Evolutionary conservation across 345 rosid genomes (phyloP).

Genomic region (Salix udensis): DNA sequence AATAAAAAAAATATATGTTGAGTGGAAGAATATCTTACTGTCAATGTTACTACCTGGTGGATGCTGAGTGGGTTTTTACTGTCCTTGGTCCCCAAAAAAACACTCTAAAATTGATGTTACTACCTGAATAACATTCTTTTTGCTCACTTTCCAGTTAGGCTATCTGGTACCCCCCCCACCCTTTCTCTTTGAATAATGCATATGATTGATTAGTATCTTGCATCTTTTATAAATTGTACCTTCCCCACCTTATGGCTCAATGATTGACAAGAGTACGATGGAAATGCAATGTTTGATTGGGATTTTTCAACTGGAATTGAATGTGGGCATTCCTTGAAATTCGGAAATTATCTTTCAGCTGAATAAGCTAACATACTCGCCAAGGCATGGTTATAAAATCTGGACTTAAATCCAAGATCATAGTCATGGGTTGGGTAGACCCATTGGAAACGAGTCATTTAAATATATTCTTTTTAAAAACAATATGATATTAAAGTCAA

Average conservation of each 20-base stretch:
- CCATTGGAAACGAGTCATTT: no score
- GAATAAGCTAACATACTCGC: no score
- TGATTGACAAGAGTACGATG: not conserved
- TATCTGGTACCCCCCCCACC: not conserved
- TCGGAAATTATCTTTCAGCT: not conserved
- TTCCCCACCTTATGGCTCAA: not conserved
- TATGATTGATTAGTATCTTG: constrained; percentile 5
- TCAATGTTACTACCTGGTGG: not conserved
- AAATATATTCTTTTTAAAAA: no score
- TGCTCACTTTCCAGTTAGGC: not conserved
- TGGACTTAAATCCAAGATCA: no score
- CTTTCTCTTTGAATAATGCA: not conserved
- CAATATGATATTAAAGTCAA: no score
- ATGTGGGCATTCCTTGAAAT: not conserved
- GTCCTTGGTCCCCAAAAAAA: not conserved
- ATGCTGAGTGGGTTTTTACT: not conserved
- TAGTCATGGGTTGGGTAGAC: no score
- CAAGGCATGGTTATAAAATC: no score
- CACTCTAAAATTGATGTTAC: not conserved
- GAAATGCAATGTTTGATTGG: not conserved
- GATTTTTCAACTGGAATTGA: not conserved
- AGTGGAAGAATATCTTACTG: not conserved
- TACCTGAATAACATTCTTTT: not conserved
- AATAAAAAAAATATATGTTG: constrained; percentile 17
- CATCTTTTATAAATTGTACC: not conserved